Base-by-base conservation (phyloP, 106 monocot genomes). In the Gastrodia elata region DNA sequence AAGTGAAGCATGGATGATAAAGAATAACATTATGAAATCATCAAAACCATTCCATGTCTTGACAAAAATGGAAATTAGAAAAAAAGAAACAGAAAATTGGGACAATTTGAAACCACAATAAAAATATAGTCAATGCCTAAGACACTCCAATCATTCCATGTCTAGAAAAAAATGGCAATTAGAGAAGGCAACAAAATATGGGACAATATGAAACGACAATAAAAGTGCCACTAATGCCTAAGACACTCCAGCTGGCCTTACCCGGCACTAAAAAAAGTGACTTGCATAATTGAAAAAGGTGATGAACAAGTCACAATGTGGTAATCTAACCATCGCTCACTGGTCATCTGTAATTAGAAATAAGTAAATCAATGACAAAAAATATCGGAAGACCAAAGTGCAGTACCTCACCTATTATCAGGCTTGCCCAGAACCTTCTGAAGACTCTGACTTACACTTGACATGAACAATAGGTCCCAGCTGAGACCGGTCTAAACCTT, bases 401-500 rank as follows among this genome's bases (percentile, higher is more conserved):
- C 56, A 30, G 73, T 33, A 64, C 75, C 82, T 79, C 71, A 91
- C 88, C 79, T 40, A 24, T 73, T 73, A 37, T 75, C 70, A 84
- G 41, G 64, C 48, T 80, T 77, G 75, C 71, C 40, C 71, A 72
- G 41, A 81, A 64, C 68, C 74, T 83, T 81, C 77, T 35, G 44
- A 70, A 39, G 89, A 83, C 39, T 87, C 91, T 38, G 94, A 80
- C 71, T 83, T 86, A 74, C 94, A 94, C 57, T 92, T 89, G 68
- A 89, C 84, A 90, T 96, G 96, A 28, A 96, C 92, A 75, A 96
- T 95, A 64, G 89, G 92, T 37, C 96, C 92, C 49, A 87, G 68
- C 35, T 83, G 87, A 14, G 83, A 82, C 74, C 82, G 83, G 5
- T 87, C 85, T 74, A 90, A 71, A 75, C 89, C 88, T 73, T 81